These are phyloP conservation scores for Penicillium bovifimosum DNA, from an alignment of 495 filamentous ascomycete species.

Conservation along the genomic window DNA sequence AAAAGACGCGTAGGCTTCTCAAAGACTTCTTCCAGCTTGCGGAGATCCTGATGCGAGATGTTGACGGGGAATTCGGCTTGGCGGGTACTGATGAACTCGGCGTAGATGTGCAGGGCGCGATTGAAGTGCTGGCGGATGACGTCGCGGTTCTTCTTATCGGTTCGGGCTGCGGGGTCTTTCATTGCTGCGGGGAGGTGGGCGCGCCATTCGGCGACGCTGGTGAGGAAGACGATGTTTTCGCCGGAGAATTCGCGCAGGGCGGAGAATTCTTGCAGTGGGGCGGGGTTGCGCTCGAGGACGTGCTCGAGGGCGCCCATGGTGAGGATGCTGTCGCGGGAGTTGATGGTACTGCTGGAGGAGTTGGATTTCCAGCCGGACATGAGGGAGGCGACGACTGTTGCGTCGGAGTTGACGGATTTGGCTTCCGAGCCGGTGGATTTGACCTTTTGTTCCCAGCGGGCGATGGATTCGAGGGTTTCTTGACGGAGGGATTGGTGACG, in stretches of 20 bases:
- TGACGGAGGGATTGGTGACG: slow-evolving; percentile 42
- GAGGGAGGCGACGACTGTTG: slow-evolving; percentile 30
- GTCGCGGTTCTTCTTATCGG: slow-evolving; percentile 20
- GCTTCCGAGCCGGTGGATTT: slow-evolving; percentile 20
- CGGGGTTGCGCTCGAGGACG: slow-evolving; percentile 49
- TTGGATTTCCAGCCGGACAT: slow-evolving; percentile 33
- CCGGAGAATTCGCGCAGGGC: slow-evolving; percentile 59
- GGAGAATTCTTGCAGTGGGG: slow-evolving; percentile 53
- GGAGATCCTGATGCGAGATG: slow-evolving; percentile 47
- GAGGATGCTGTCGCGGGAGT: slow-evolving; percentile 38
- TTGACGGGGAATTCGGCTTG: slow-evolving; percentile 61
- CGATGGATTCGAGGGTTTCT: slow-evolving; percentile 34
- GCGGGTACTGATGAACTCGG: slow-evolving; percentile 48
- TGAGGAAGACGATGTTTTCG: slow-evolving; percentile 65
- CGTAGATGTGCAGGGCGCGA: slow-evolving; percentile 52
- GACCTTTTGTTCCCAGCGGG: slow-evolving; percentile 29
- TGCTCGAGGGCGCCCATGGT: slow-evolving; percentile 58
- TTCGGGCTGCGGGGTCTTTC: slow-evolving; percentile 11
- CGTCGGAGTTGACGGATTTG: slow-evolving; percentile 26
- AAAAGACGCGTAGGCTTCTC: slow-evolving; percentile 32
- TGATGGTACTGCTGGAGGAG: slow-evolving; percentile 23
- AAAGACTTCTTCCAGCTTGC: slow-evolving; percentile 46
- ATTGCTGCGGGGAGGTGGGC: slow-evolving; percentile 16
- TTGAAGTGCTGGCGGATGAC: slow-evolving; percentile 42
- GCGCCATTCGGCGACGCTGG: slow-evolving; percentile 52